A percentile compares a stretch with the other conserved stretches of the same genome.
These are phyloP conservation scores for Umbelopsis sp. DNA, from an alignment of 192 early-diverging fungal species.

Conservation along the genomic window DNA sequence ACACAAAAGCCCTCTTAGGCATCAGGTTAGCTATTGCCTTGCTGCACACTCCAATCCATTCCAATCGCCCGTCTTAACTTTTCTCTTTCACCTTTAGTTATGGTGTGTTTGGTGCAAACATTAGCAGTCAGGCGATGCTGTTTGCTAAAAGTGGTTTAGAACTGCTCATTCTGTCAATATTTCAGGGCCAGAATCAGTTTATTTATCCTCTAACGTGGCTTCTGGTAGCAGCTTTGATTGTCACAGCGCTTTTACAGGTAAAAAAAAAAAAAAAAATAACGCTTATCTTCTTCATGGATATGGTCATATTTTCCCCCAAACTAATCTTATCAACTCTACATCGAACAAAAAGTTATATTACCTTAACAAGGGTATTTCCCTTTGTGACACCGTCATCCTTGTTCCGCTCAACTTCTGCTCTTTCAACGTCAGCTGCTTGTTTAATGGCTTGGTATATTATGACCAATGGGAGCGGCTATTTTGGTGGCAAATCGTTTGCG, in stretches of 20 bases:
- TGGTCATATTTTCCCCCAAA: no score
- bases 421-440: slow-evolving; percentile 71
- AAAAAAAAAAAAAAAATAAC: not conserved
- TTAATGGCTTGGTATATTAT: slow-evolving; percentile 80
- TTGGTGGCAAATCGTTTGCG: slow-evolving; percentile 64
- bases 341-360: slow-evolving; percentile 70
- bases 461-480: slow-evolving; percentile 68
- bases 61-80: not conserved
- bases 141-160: slow-evolving; percentile 83
- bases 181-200: slow-evolving; percentile 68
- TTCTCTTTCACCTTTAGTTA: slow-evolving; percentile 37
- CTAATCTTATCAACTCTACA: no score
- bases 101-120: slow-evolving; percentile 70
- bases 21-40: not conserved
- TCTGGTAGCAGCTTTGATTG: slow-evolving; percentile 62
- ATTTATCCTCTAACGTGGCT: slow-evolving; percentile 71
- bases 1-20: not conserved
- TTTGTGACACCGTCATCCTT: slow-evolving; percentile 80
- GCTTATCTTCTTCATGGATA: no score
- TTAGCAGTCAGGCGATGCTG: slow-evolving; percentile 75
- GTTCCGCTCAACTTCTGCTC: slow-evolving; percentile 78
- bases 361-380: slow-evolving; percentile 69
- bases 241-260: slow-evolving; percentile 62
- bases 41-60: not conserved
- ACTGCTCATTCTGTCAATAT: slow-evolving; percentile 61